Percentiles rank a stretch among this genome's conserved stretches.
Evolutionary conservation across 768 basidiomycete genomes (phyloP).

Genomic region (Inosperma sp.): DNA sequence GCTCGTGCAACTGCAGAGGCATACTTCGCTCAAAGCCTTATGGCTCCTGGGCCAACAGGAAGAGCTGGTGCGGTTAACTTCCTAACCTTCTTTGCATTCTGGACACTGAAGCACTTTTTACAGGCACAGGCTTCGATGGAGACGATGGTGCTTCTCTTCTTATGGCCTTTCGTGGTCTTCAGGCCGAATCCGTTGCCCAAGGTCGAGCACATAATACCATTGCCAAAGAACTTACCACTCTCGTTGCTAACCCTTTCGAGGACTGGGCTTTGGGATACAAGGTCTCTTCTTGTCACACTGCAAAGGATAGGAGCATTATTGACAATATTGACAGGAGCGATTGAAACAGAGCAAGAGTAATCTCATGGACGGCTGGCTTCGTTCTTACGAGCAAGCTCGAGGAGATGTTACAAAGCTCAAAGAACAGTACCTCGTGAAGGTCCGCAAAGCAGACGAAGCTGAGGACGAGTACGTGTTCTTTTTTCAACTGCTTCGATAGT

Average conservation of each 20-base stretch:
- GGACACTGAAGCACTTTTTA: background rate
- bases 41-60: conserved; percentile 44
- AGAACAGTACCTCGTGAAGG: conserved; percentile 71
- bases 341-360: conserved; percentile 53
- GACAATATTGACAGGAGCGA: conserved; percentile 44
- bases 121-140: conserved; percentile 63
- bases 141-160: conserved; percentile 84
- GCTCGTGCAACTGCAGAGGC: conserved; percentile 69
- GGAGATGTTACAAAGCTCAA: conserved; percentile 70
- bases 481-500: conserved; percentile 13
- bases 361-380: conserved; percentile 62
- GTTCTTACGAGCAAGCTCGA: conserved; percentile 65
- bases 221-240: conserved; percentile 67
- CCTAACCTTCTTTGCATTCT: conserved; percentile 3
- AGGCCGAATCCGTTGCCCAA: conserved; percentile 64
- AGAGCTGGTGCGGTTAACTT: conserved; percentile 40
- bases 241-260: conserved; percentile 78
- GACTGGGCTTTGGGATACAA: conserved; percentile 75
- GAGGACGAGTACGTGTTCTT: conserved; percentile 78
- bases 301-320: conserved; percentile 5
- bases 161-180: conserved; percentile 75
- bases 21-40: conserved; percentile 56
- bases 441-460: conserved; percentile 81
- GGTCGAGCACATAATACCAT: conserved; percentile 71
- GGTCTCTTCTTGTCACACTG: conserved; percentile 32